Evolutionary conservation across 2,329 filamentous ascomycete genomes (phyloP).

Genomic region (Fusarium clavum): DNA sequence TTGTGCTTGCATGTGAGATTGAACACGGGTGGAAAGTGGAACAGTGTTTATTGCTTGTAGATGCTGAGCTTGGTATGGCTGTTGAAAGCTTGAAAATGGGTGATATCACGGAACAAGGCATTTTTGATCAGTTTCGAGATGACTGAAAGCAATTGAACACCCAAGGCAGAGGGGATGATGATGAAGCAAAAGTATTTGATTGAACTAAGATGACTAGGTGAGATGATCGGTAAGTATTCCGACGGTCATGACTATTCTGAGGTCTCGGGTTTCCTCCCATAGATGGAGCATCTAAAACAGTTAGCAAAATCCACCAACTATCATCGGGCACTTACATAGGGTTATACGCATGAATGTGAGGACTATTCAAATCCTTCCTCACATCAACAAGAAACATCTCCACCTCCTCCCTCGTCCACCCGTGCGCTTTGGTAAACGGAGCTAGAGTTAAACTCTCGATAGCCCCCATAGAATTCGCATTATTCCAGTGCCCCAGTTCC

Average conservation of each 20-base stretch:
- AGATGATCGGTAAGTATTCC: no score
- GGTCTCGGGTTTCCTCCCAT: neutral
- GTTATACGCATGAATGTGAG: slow-evolving; percentile 27
- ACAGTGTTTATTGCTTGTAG: neutral
- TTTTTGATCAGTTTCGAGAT: neutral
- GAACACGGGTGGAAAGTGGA: neutral
- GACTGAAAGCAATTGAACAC: no score
- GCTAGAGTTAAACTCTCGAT: slow-evolving; percentile 23
- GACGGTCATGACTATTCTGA: neutral
- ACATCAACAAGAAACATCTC: slow-evolving; percentile 15
- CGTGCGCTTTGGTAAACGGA: slow-evolving; percentile 12
- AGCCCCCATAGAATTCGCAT: neutral
- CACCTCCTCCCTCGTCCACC: slow-evolving; percentile 25
- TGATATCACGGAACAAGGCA: neutral
- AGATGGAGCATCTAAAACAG: neutral
- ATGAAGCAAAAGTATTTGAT: no score
- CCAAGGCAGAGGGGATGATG: no score
- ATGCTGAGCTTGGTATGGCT: neutral
- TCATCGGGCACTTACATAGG: slow-evolving; percentile 3
- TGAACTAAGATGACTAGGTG: no score
- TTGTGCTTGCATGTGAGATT: neutral
- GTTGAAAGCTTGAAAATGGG: neutral
- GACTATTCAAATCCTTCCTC: slow-evolving; percentile 23
- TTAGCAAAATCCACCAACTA: neutral
- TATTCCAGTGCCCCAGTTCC: slow-evolving; percentile 21